Conservation (phyloP, 306 rosid species). For the Cucumis melo region DNA sequence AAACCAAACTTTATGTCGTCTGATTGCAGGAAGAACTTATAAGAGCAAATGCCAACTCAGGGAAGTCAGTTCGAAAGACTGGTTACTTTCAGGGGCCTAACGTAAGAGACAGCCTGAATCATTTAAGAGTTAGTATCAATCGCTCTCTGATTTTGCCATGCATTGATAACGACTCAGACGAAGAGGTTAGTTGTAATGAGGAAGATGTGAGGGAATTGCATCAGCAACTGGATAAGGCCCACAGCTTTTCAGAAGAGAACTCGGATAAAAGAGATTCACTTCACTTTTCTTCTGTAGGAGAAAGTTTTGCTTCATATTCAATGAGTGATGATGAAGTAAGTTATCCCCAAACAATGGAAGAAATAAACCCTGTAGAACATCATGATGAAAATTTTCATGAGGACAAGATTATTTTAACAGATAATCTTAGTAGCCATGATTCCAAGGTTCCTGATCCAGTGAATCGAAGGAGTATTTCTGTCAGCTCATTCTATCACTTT, state of each 20-base stretch:
- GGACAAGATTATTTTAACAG: slow-evolving; percentile 25
- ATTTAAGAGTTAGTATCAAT: slow-evolving; percentile 67
- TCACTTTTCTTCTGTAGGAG: slow-evolving; percentile 38
- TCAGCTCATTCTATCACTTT: slow-evolving; percentile 36
- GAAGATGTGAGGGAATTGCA: slow-evolving; percentile 52
- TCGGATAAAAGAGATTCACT: slow-evolving; percentile 31
- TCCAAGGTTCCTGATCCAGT: slow-evolving; percentile 31
- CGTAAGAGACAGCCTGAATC: slow-evolving; percentile 81
- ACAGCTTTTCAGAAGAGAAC: slow-evolving; percentile 37
- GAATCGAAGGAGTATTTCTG: slow-evolving; percentile 49
- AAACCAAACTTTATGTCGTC: background rate
- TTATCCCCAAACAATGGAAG: slow-evolving; percentile 37
- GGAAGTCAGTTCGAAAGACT: slow-evolving; percentile 27
- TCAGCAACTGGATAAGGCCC: slow-evolving; percentile 54
- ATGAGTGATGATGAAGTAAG: slow-evolving; percentile 29
- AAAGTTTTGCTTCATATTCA: slow-evolving; percentile 34
- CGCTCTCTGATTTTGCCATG: slow-evolving; percentile 62
- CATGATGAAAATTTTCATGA: slow-evolving; percentile 9
- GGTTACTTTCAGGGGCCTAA: slow-evolving; percentile 52
- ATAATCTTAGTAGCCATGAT: slow-evolving; percentile 15
- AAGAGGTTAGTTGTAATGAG: slow-evolving; percentile 47
- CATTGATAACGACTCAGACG: slow-evolving; percentile 46
- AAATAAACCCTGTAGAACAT: slow-evolving; percentile 17
- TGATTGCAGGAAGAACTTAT: slow-evolving; percentile 80
- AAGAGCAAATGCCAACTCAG: slow-evolving; percentile 46